Evolutionary conservation across 352 stramenopile species (phyloP).

Genomic region (Phytophthora cactorum): DNA sequence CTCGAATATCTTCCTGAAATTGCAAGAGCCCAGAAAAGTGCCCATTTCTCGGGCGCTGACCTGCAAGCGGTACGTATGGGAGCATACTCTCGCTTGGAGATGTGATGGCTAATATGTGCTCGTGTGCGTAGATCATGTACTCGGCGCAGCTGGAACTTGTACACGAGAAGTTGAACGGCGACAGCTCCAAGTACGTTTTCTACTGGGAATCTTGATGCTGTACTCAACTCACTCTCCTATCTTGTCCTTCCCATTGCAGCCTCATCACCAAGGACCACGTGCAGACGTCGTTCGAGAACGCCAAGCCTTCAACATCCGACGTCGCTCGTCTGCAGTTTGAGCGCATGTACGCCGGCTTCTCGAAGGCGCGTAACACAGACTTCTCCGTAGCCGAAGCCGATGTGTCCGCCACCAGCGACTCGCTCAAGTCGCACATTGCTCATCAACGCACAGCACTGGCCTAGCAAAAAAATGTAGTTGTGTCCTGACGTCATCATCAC

Average conservation of each 20-base stretch:
- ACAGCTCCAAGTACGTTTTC: constrained; percentile 56
- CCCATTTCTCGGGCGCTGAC: constrained; percentile 92
- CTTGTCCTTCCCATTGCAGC: constrained; percentile 25
- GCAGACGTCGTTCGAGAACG: constrained; percentile 64
- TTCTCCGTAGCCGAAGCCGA: constrained; percentile 68
- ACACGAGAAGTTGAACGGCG: constrained; percentile 84
- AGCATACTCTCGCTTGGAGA: neutral
- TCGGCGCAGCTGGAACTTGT: constrained; percentile 94
- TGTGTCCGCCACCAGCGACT: constrained; percentile 46
- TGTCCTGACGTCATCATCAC: neutral
- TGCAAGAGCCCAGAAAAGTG: constrained; percentile 66
- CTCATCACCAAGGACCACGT: constrained; percentile 64
- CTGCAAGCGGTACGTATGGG: constrained; percentile 86
- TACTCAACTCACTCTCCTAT: constrained; percentile 3
- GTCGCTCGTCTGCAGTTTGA: constrained; percentile 67
- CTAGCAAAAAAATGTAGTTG: constrained; percentile 32
- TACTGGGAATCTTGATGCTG: neutral
- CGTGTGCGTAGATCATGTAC: constrained; percentile 84
- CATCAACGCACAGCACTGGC: constrained; percentile 78
- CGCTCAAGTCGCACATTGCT: constrained; percentile 58
- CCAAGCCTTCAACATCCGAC: constrained; percentile 78
- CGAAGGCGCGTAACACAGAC: constrained; percentile 71
- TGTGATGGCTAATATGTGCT: neutral
- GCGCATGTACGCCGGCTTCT: constrained; percentile 73
- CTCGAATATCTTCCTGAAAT: constrained; percentile 82